These are phyloP conservation scores for Pichiaceae sp. DNA, from an alignment of 1,139 yeast genomes.

Conservation along the genomic window DNA sequence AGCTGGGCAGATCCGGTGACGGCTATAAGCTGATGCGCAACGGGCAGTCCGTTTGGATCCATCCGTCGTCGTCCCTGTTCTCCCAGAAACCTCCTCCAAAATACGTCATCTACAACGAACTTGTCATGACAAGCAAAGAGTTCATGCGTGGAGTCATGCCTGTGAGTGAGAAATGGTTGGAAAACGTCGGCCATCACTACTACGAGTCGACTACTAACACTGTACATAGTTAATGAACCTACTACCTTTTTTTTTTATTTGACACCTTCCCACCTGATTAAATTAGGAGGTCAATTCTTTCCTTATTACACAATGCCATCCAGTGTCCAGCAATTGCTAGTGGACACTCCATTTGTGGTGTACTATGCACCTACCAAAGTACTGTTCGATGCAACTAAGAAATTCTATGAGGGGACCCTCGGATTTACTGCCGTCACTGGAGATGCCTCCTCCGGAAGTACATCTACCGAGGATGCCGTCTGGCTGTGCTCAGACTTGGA, in stretches of 20 bases:
- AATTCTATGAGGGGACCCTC: constrained; percentile 38
- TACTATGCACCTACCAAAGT: constrained; percentile 33
- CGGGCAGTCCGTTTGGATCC: constrained; percentile 63
- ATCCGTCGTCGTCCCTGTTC: constrained; percentile 70
- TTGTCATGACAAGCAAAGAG: constrained; percentile 81
- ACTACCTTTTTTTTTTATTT: too few relatives aligned
- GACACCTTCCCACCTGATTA: too few relatives aligned
- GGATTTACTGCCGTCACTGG: constrained; percentile 27
- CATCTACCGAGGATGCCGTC: constrained; percentile 21
- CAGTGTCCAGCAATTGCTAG: constrained; percentile 26
- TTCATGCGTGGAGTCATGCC: constrained; percentile 83
- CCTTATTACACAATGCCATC: background rate
- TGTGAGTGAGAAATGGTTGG: constrained; percentile 52
- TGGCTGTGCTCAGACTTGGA: constrained; percentile 25
- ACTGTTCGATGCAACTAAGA: constrained; percentile 30
- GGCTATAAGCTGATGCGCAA: constrained; percentile 54
- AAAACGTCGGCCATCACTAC: constrained; percentile 59
- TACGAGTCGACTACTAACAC: constrained; percentile 21
- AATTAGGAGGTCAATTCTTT: background rate
- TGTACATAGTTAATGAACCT: background rate
- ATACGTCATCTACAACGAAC: constrained; percentile 69
- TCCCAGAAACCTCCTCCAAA: constrained; percentile 63
- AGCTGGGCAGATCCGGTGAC: constrained; percentile 65
- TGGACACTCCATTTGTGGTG: constrained; percentile 41
- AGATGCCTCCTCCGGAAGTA: constrained; percentile 11